Evolutionary conservation across 1,139 yeast genomes (phyloP).

Genomic region (Yamadazyma atmosphaerica): DNA sequence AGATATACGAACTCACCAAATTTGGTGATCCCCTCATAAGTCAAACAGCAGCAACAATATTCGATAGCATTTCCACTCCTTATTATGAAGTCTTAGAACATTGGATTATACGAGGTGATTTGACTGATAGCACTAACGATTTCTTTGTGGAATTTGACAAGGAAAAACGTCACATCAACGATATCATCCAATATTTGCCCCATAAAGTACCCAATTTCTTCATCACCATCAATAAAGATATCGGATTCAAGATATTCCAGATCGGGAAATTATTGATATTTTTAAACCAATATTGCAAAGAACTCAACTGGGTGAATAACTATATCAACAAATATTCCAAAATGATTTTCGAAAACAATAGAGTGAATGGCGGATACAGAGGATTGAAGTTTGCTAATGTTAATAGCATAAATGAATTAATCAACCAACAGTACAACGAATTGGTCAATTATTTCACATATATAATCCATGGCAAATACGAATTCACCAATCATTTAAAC

Average conservation of each 20-base stretch:
- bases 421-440: constrained; percentile 57
- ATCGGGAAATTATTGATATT: constrained; percentile 80
- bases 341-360: constrained; percentile 25
- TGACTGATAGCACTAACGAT: constrained; percentile 58
- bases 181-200: constrained; percentile 33
- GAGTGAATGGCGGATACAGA: constrained; percentile 3
- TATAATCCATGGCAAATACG: constrained; percentile 50
- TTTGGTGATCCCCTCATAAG: constrained; percentile 65
- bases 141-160: constrained; percentile 59
- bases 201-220: constrained; percentile 63
- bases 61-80: constrained; percentile 53
- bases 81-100: constrained; percentile 60
- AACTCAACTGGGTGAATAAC: constrained; percentile 41
- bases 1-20: constrained; percentile 49
- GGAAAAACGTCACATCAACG: constrained; percentile 31
- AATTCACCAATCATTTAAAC: constrained; percentile 51
- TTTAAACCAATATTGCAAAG: constrained; percentile 59
- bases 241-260: constrained; percentile 61
- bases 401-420: constrained; percentile 28
- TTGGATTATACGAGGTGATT: constrained; percentile 74
- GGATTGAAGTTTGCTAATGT: constrained; percentile 36
- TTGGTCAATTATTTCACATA: constrained; percentile 54
- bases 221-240: constrained; percentile 28
- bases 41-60: constrained; percentile 44
- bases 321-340: constrained; percentile 38